Evolutionary conservation across 2,329 filamentous ascomycete genomes (phyloP), one percentile per base, ranked within the genome.

Genomic region (Penicillium thymicola): DNA sequence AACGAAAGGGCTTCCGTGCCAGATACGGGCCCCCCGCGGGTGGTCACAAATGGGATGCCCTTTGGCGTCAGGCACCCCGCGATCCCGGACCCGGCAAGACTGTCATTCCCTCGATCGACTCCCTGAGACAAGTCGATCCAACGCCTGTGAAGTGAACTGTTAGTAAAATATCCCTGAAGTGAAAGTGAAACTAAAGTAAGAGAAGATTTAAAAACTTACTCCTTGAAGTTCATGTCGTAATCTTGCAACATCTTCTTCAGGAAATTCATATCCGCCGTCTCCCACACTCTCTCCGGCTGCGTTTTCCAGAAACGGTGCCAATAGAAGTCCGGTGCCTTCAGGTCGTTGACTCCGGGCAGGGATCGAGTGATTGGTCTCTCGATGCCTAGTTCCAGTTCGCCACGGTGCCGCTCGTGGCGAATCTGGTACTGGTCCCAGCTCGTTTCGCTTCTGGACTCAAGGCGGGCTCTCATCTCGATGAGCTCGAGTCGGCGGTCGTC

Each of bases 61-160:
- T 68, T 76, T 0, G 89, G 89, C 0, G 89, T 90, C 10, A 92
- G 76, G 65, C 89, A 92, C 0, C 83, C 81, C 2, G 83, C 76
- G 6, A 89, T 77, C 0, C 89, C 89, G 40, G 81, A 78, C 0
- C 74, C 71, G 0, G 70, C 70, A 2, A 59, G 71, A 49, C 45
- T 37, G 10, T 83, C 79, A 1, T 71, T 72, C 11, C 80, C 79
- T 14, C 88, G 78, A 65, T 90, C 86, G 9, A 90, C 79, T 51
- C 91, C 92, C 65, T 92, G 89, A 6, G 86, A 89, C 0, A 90
- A 73, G 57, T 93, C 87, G 61, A 85, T 79, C 36, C 67, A 73
- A 46, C 74, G 68, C 56, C 73, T 76, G 50, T 37, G n/a, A 32
- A 28, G 36, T 54, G n/a, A 60, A 51, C 18, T 36, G 27, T 58